phyloP scores from a whole-genome alignment of 768 basidiomycete genomes.

The Hericium erinaceus region DNA sequence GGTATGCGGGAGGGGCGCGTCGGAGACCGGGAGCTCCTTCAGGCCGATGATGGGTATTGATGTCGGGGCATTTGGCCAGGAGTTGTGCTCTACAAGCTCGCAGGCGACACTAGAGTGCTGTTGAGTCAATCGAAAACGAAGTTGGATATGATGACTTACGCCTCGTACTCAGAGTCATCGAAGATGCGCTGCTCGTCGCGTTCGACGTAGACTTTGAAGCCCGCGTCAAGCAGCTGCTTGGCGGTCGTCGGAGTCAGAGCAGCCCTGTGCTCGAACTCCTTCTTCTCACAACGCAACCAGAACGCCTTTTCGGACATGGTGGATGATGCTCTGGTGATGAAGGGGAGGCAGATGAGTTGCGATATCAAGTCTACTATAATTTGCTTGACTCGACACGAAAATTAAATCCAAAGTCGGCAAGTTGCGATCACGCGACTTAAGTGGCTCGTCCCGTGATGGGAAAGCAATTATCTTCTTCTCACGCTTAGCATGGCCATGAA shows the following conservation, averaged over 20 bases:
- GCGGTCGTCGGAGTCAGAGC: slow-evolving; percentile 90
- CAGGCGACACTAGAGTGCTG: slow-evolving; percentile 67
- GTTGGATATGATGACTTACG: slow-evolving; percentile 43
- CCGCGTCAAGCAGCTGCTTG: slow-evolving; percentile 78
- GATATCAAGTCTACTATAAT: neutral
- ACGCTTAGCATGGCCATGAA: too few relatives aligned
- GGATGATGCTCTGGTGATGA: neutral
- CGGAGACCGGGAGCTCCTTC: slow-evolving; percentile 87
- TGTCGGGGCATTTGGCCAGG: slow-evolving; percentile 77
- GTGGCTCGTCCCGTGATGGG: neutral
- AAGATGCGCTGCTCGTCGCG: slow-evolving; percentile 92
- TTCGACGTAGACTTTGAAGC: slow-evolving; percentile 88
- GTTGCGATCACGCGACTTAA: neutral
- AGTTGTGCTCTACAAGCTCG: slow-evolving; percentile 75
- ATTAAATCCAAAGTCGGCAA: neutral
- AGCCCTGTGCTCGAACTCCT: slow-evolving; percentile 86
- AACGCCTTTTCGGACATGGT: slow-evolving; percentile 45
- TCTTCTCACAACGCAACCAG: slow-evolving; percentile 98
- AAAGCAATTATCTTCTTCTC: neutral
- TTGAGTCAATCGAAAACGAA: slow-evolving; percentile 4
- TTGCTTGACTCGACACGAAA: neutral
- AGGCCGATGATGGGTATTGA: slow-evolving; percentile 82
- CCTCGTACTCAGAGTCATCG: slow-evolving; percentile 85
- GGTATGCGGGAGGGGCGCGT: slow-evolving; percentile 78
- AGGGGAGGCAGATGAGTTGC: neutral